phyloP scores from a whole-genome alignment of 345 rosid species.

The Camelina sativa region DNA sequence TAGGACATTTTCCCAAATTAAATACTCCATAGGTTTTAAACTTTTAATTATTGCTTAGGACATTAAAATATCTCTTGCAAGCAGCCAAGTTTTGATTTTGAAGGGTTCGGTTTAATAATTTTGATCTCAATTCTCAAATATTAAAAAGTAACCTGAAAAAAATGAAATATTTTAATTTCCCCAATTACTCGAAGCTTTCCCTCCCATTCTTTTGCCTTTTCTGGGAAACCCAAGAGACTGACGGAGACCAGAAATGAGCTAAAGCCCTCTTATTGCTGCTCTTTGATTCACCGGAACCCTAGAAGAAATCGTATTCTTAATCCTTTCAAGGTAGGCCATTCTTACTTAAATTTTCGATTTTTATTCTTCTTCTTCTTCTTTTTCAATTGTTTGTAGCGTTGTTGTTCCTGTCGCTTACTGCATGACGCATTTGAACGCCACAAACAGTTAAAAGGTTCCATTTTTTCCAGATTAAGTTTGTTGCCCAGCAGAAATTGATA shows the following conservation, averaged over 20 bases:
- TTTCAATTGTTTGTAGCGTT: too few relatives aligned
- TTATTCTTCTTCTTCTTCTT: too few relatives aligned
- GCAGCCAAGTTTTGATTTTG: background rate
- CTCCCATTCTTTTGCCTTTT: constrained; percentile 38
- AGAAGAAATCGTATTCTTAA: constrained; percentile 8
- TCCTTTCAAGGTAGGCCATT: constrained; percentile 13
- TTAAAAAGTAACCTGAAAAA: background rate
- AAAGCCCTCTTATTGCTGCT: background rate
- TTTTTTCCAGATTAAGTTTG: background rate
- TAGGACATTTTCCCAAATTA: too few relatives aligned
- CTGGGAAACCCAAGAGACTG: constrained; percentile 15
- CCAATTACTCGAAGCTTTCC: constrained; percentile 26
- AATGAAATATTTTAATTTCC: constrained; percentile 4
- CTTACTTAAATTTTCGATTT: background rate
- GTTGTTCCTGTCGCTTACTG: too few relatives aligned
- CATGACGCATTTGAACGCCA: background rate
- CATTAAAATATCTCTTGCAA: too few relatives aligned
- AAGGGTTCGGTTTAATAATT: background rate
- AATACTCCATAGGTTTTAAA: too few relatives aligned
- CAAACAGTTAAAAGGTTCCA: background rate
- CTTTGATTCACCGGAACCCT: constrained; percentile 30
- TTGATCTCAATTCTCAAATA: constrained; percentile 1
- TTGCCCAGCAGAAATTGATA: background rate
- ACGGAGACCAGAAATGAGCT: constrained; percentile 22
- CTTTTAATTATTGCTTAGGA: too few relatives aligned